Conservation (phyloP, 257 asterid species). For the Striga asiatica region DNA sequence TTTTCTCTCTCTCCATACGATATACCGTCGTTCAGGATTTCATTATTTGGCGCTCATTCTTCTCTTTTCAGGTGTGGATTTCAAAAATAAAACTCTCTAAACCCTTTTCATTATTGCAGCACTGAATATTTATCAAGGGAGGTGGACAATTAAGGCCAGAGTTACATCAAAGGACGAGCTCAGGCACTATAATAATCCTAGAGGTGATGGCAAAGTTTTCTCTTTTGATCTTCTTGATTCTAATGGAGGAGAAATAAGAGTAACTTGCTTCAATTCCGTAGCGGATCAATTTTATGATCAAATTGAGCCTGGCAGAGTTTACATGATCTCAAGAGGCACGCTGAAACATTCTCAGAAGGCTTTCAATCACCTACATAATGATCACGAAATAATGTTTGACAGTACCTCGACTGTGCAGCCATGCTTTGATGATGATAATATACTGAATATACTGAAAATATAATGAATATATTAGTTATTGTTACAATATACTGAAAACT, state of each 20-base stretch:
- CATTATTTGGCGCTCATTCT: too few relatives aligned
- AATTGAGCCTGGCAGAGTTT: constrained; percentile 66
- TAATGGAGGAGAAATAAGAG: constrained; percentile 87
- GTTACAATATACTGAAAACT: too few relatives aligned
- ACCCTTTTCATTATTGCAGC: constrained; percentile 75
- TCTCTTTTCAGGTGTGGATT: too few relatives aligned
- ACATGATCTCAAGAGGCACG: constrained; percentile 63
- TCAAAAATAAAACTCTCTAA: constrained; percentile 69
- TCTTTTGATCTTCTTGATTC: constrained; percentile 92
- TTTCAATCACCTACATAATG: constrained; percentile 72
- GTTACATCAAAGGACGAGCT: constrained; percentile 76
- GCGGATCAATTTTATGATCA: constrained; percentile 62
- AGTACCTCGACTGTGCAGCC: constrained; percentile 55
- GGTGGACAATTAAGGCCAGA: constrained; percentile 94
- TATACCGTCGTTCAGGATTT: too few relatives aligned
- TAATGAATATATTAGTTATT: too few relatives aligned
- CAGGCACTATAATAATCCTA: constrained; percentile 54
- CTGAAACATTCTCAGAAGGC: constrained; percentile 60
- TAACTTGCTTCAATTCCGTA: constrained; percentile 83
- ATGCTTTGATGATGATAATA: constrained; percentile 58
- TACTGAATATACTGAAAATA: too few relatives aligned
- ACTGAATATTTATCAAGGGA: constrained; percentile 69
- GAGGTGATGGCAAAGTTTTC: constrained; percentile 92
- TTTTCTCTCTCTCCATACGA: too few relatives aligned
- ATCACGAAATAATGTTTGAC: constrained; percentile 73